Conservation (phyloP, 2,329 filamentous ascomycete genomes). For the Beauveria sp. region DNA sequence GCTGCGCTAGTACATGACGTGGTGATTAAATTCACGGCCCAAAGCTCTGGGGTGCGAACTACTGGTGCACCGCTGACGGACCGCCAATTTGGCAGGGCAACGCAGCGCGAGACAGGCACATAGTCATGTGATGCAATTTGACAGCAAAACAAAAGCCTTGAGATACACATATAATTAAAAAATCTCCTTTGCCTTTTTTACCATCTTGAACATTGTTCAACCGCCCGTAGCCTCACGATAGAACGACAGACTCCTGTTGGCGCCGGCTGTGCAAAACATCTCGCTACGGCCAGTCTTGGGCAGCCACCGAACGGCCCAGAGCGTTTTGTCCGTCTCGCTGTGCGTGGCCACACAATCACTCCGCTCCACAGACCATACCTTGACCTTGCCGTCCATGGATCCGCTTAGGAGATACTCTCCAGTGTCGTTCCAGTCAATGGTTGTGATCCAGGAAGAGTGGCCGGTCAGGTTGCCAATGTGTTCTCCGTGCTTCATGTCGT, state of each 20-base stretch:
- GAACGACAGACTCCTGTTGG: constrained; percentile 68
- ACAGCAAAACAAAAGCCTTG: background rate
- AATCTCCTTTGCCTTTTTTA: background rate
- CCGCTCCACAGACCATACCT: constrained; percentile 88
- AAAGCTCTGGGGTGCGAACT: background rate
- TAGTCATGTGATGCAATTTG: constrained; percentile 36
- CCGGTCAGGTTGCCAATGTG: constrained; percentile 79
- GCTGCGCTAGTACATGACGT: background rate
- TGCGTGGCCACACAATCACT: constrained; percentile 85
- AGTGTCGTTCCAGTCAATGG: constrained; percentile 85
- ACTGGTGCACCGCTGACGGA: background rate
- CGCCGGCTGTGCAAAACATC: constrained; percentile 72
- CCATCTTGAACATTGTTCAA: background rate
- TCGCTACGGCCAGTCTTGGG: constrained; percentile 62
- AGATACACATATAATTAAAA: background rate
- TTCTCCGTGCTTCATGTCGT: constrained; percentile 87
- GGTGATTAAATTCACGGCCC: constrained; percentile 8
- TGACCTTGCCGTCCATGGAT: constrained; percentile 86
- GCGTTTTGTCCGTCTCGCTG: constrained; percentile 74
- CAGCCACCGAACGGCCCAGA: constrained; percentile 83
- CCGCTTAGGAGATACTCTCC: constrained; percentile 88
- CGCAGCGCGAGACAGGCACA: constrained; percentile 36
- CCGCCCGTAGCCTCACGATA: constrained; percentile 76
- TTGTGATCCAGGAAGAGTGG: constrained; percentile 81
- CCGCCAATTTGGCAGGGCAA: constrained; percentile 44